A percentile compares a stretch with the other conserved stretches of the same genome.
phyloP scores from a whole-genome alignment of 805 yeast genomes.

The Spathaspora girioi region DNA sequence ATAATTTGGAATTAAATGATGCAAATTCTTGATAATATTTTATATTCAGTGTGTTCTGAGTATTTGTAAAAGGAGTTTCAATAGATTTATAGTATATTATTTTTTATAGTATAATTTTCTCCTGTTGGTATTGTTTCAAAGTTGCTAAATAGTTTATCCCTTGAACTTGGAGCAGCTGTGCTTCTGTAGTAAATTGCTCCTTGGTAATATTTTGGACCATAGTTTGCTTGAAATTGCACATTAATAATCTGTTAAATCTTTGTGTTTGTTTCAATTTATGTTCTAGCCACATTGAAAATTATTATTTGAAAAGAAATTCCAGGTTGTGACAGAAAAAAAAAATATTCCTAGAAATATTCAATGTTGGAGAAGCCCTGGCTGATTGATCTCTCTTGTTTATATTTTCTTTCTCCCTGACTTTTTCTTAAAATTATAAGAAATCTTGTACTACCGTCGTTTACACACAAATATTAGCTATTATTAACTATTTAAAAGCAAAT shows the following conservation, averaged over 20 bases:
- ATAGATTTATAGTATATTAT: background rate
- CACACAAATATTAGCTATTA: background rate
- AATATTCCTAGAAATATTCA: background rate
- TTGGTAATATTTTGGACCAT: background rate
- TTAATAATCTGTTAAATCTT: background rate
- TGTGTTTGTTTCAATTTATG: background rate
- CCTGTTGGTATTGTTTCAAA: no score
- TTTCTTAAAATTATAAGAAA: background rate
- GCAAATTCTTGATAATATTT: background rate
- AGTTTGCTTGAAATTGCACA: background rate
- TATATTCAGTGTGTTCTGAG: background rate
- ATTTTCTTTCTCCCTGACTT: background rate
- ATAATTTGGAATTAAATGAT: constrained; percentile 3
- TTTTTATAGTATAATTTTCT: no score
- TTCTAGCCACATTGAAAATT: background rate
- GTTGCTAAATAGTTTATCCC: no score
- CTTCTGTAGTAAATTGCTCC: no score
- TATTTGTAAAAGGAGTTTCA: background rate
- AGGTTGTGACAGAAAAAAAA: background rate
- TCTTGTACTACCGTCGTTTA: background rate
- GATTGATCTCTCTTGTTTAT: background rate
- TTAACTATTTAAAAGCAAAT: background rate
- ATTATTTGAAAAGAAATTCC: background rate
- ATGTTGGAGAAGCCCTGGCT: background rate
- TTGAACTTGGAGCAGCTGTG: no score